These are phyloP conservation scores for Phytopythium boreale DNA, from an alignment of 352 stramenopile species.

Conservation along the genomic window DNA sequence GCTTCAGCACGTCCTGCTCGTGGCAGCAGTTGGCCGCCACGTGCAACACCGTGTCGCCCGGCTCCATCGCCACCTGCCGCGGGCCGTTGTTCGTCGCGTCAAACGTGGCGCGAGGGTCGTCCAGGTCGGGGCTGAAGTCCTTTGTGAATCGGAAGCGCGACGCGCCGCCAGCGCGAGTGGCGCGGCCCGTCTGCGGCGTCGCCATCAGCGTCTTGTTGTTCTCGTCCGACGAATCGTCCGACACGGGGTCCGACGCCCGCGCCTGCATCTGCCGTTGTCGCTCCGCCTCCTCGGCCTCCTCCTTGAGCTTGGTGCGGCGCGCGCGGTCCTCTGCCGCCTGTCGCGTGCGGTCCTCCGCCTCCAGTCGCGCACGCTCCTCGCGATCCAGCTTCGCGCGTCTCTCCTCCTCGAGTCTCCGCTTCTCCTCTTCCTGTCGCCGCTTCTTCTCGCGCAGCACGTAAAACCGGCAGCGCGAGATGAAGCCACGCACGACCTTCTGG, in stretches of 20 bases:
- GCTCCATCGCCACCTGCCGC: constrained; percentile 80
- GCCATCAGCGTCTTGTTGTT: constrained; percentile 33
- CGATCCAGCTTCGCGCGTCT: constrained; percentile 21
- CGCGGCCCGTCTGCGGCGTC: constrained; percentile 8
- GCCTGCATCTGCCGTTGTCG: constrained; percentile 32
- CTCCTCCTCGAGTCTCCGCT: constrained; percentile 34
- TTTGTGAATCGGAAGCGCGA: constrained; percentile 83
- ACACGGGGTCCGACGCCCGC: constrained; percentile 64
- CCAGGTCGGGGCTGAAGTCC: constrained; percentile 61
- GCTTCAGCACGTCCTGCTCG: constrained; percentile 78
- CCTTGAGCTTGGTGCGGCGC: constrained; percentile 28
- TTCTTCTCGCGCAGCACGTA: constrained; percentile 48
- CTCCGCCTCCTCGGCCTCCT: constrained; percentile 44
- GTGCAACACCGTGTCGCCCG: constrained; percentile 84
- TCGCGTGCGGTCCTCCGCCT: constrained; percentile 7
- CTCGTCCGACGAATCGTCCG: constrained; percentile 70
- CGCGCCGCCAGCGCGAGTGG: constrained; percentile 34
- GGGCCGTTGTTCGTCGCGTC: constrained; percentile 44
- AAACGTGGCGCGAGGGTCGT: constrained; percentile 16
- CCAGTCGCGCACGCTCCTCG: constrained; percentile 19
- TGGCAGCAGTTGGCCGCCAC: constrained; percentile 86
- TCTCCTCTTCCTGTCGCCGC: constrained; percentile 42
- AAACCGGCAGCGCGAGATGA: constrained; percentile 56
- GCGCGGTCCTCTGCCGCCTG: constrained; percentile 23
- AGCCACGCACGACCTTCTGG: constrained; percentile 67